Conservation (phyloP, 305 asterid species). For the Solanum hybrid region DNA sequence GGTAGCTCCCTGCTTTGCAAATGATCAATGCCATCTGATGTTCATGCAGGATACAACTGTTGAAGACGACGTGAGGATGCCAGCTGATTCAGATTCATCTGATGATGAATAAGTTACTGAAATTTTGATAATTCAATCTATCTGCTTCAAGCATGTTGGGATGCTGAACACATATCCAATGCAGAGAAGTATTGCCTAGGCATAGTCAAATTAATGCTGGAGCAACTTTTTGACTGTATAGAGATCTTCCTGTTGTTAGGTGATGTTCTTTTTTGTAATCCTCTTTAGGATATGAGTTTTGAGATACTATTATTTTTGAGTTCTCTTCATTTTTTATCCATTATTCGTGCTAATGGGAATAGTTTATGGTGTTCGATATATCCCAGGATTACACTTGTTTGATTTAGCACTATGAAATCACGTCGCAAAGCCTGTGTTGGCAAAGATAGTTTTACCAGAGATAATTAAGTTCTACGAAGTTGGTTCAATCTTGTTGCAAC, state of each 20-base stretch:
- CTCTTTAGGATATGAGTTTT: not conserved
- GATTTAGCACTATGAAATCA: not conserved
- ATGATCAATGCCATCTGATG: not conserved
- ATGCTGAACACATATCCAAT: not conserved
- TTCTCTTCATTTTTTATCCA: not conserved
- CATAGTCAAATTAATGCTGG: not conserved
- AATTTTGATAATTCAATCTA: not conserved
- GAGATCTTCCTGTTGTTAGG: not conserved
- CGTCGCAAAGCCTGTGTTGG: not conserved
- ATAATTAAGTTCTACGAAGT: not conserved
- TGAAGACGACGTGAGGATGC: constrained; percentile 36
- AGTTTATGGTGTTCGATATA: not conserved
- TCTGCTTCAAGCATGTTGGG: not conserved
- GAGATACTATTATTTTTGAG: not conserved
- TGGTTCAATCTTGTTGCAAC: constrained; percentile 39
- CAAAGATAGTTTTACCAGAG: not conserved
- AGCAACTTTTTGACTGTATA: not conserved
- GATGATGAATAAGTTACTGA: constrained; percentile 34
- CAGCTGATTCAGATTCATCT: constrained; percentile 36
- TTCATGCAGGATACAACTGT: constrained; percentile 31
- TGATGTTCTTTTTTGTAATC: not conserved
- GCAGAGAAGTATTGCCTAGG: not conserved
- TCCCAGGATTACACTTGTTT: not conserved
- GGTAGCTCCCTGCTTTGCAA: not conserved
- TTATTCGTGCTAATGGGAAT: not conserved